Evolutionary conservation across 768 basidiomycete genomes (phyloP).

Genomic region (Gloeostereum incarnatum): DNA sequence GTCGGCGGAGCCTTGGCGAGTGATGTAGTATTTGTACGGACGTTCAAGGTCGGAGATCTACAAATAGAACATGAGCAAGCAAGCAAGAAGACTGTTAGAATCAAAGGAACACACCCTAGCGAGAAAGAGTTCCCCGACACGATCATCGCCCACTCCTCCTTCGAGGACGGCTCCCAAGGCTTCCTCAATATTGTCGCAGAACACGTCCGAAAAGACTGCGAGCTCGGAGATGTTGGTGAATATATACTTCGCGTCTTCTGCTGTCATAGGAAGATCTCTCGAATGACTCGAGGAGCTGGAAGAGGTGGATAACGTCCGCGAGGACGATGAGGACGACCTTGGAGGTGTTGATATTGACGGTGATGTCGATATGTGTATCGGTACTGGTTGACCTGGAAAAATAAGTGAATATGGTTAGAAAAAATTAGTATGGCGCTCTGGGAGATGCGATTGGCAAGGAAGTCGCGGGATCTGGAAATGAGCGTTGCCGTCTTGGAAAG

Average conservation of each 20-base stretch:
- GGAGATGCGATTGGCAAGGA: no score
- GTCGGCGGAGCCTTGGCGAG: conserved; percentile 67
- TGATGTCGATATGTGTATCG: conserved; percentile 19
- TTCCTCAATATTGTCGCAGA: conserved; percentile 54
- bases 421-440: no score
- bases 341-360: conserved; percentile 36
- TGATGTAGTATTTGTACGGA: conserved; percentile 75
- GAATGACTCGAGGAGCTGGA: conserved; percentile 34
- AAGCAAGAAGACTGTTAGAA: conserved; percentile 1
- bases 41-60: conserved; percentile 65
- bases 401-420: no score
- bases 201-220: conserved; percentile 59
- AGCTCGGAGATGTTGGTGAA: conserved; percentile 74
- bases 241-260: conserved; percentile 59
- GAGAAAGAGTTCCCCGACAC: conserved; percentile 62
- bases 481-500: no score
- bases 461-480: no score
- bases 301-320: conserved; percentile 38
- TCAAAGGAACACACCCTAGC: conserved; percentile 59
- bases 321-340: conserved; percentile 41
- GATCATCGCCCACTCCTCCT: conserved; percentile 59
- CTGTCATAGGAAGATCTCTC: conserved; percentile 53
- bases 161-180: conserved; percentile 58
- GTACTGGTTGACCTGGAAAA: conserved; percentile 11
- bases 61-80: neutral